Base-by-base conservation (phyloP, 2,329 filamentous ascomycete genomes). In the Fusarium stilboides region DNA sequence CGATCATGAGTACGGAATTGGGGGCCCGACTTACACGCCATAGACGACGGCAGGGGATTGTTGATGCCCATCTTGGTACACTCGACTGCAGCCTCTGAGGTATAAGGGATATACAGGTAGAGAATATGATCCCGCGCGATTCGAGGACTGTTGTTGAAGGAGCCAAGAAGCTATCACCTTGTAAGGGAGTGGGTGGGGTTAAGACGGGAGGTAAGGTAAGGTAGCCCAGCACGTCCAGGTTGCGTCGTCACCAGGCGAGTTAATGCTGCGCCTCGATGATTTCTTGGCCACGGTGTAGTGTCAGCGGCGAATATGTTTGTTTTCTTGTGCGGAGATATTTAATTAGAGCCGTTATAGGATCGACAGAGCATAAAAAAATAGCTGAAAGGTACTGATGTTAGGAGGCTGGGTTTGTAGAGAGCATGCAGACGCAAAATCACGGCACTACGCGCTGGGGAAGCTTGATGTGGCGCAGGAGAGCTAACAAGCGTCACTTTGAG, bases 21-120 rank as follows among this genome's bases (percentile, higher is more conserved):
- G 24, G 44, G 57, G 42, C 24, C 43, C 39, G 60, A 87, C 89
- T 86, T 86, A 91, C 89, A 90, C 79, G 88, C 87, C 83, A 91
- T 83, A 71, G 88, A 90, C 77, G 88, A 87, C 77, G 89, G 89
- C 64, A 91, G 85, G 70, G 89, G 89, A 74, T 90, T 91, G 77
- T 91, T 85, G 80, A 91, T 83, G 74, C 89, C 89, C 87, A 91
- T 90, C 31, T 63, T 69, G 62, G 26, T 55, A 49, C 33, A 40
- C 17, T 37, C n/a, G 28, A 47, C 43, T 28, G 52, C 15, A 40
- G 36, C 17, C 26, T 43, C 9, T 42, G 44, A 43, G 34, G 44
- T 44, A 9, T 6, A 42, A 45, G 33, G 20, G 19, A 34, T 14
- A 36, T 43, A 24, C 13, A 56, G 12, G 22, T 19, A 53, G 13